A percentile compares a stretch with the other conserved stretches of the same genome.
Evolutionary conservation across 352 stramenopile genomes (phyloP).

Genomic region (Pythium brassicae): DNA sequence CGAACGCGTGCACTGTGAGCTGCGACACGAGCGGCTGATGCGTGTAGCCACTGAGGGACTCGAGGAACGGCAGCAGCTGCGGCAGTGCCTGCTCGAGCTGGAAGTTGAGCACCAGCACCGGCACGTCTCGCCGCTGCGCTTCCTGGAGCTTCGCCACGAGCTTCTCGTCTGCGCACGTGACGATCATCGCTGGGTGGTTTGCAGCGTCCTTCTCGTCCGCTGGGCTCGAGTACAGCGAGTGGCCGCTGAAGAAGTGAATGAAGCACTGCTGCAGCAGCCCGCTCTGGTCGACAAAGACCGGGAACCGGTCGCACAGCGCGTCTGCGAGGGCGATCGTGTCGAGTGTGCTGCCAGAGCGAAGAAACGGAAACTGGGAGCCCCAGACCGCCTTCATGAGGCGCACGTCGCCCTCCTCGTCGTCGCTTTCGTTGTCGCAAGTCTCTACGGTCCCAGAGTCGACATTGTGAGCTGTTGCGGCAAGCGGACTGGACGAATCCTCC

Average conservation of each 20-base stretch:
- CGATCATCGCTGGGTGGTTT: conserved; percentile 21
- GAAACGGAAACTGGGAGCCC: conserved; percentile 30
- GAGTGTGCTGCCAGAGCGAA: conserved; percentile 11
- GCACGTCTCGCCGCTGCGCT: conserved; percentile 18
- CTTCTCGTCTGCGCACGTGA: conserved; percentile 25
- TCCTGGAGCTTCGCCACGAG: conserved; percentile 25
- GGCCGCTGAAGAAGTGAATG: conserved; percentile 40
- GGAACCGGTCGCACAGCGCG: conserved; percentile 28
- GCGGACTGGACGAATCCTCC: not conserved
- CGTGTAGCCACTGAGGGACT: conserved; percentile 2
- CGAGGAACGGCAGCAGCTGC: conserved; percentile 16
- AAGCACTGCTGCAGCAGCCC: conserved; percentile 44
- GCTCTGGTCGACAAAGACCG: conserved; percentile 34
- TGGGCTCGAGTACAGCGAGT: conserved; percentile 26
- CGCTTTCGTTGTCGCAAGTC: not conserved
- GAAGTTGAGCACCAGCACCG: conserved; percentile 40
- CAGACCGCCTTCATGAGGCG: conserved; percentile 25
- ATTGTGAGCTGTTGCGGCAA: not conserved
- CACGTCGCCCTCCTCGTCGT: not conserved
- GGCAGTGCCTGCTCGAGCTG: conserved; percentile 5
- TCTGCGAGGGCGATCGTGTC: conserved; percentile 23
- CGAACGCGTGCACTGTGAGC: conserved; percentile 6
- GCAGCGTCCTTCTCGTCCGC: conserved; percentile 11
- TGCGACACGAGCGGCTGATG: conserved; percentile 19
- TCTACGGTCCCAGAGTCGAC: not conserved